Evolutionary conservation across 805 yeast genomes (phyloP).

Genomic region (Hanseniaspora lindneri): DNA sequence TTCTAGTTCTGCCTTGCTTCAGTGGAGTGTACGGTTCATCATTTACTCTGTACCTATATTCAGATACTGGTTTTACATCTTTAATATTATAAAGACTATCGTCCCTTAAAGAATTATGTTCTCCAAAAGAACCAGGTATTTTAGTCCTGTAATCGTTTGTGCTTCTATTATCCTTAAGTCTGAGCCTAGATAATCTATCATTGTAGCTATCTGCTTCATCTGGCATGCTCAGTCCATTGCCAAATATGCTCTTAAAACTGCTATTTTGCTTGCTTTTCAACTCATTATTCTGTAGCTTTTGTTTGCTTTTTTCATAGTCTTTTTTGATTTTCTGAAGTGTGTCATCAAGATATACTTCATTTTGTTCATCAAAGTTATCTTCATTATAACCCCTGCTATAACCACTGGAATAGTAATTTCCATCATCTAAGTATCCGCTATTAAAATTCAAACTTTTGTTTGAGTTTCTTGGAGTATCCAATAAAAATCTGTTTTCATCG

Average conservation of each 20-base stretch:
- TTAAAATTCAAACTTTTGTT: background rate
- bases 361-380: background rate
- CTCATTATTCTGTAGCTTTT: background rate
- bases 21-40: background rate
- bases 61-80: background rate
- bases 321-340: constrained; percentile 8
- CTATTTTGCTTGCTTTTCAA: background rate
- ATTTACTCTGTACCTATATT: too few relatives aligned
- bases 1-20: background rate
- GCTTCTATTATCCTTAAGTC: background rate
- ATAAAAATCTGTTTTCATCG: constrained; percentile 3
- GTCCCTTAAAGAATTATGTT: background rate
- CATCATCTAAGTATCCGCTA: constrained; percentile 5
- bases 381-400: background rate
- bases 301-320: constrained; percentile 12
- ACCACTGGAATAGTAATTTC: background rate
- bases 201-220: background rate
- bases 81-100: constrained; percentile 11
- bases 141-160: background rate
- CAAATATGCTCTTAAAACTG: constrained; percentile 7
- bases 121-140: background rate
- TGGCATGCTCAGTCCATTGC: too few relatives aligned
- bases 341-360: background rate
- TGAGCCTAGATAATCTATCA: background rate
- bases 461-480: background rate